Conservation (phyloP, 2,329 filamentous ascomycete species). For the Aspergillus viridinutans region DNA sequence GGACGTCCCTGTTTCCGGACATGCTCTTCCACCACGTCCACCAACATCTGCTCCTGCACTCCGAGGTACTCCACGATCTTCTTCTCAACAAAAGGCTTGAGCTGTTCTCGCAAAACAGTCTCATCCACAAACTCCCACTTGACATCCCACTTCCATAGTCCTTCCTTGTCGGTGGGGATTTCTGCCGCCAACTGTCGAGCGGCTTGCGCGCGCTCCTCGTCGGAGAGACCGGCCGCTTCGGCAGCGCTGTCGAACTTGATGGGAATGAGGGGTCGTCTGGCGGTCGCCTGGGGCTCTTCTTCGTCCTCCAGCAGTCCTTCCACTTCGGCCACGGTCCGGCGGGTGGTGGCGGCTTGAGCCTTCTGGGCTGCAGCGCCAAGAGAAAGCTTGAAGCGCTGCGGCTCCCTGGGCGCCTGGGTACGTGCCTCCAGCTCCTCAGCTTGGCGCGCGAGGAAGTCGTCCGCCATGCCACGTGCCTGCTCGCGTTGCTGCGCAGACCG, state of each 20-base stretch:
- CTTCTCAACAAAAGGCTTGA: slow-evolving; percentile 93
- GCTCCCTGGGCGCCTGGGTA: slow-evolving; percentile 46
- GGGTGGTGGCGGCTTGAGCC: slow-evolving; percentile 54
- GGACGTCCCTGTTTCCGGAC: slow-evolving; percentile 70
- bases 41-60: slow-evolving; percentile 91
- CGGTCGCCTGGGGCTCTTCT: slow-evolving; percentile 68
- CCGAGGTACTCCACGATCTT: slow-evolving; percentile 97
- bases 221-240: slow-evolving; percentile 65
- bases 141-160: slow-evolving; percentile 87
- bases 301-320: slow-evolving; percentile 94
- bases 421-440: slow-evolving; percentile 65
- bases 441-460: slow-evolving; percentile 83
- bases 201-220: slow-evolving; percentile 81
- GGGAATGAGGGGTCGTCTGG: slow-evolving; percentile 72
- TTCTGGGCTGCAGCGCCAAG: slow-evolving; percentile 84
- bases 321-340: slow-evolving; percentile 86
- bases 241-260: slow-evolving; percentile 73
- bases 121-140: slow-evolving; percentile 91
- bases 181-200: slow-evolving; percentile 79
- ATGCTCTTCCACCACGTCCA: slow-evolving; percentile 88
- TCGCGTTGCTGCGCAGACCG: slow-evolving; percentile 69
- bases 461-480: slow-evolving; percentile 76
- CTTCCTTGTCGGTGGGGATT: slow-evolving; percentile 81
- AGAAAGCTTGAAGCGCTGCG: slow-evolving; percentile 85
- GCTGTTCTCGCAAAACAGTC: slow-evolving; percentile 72